Base-by-base conservation (phyloP, 345 rosid genomes). In the Aquilaria yunnanensis region DNA sequence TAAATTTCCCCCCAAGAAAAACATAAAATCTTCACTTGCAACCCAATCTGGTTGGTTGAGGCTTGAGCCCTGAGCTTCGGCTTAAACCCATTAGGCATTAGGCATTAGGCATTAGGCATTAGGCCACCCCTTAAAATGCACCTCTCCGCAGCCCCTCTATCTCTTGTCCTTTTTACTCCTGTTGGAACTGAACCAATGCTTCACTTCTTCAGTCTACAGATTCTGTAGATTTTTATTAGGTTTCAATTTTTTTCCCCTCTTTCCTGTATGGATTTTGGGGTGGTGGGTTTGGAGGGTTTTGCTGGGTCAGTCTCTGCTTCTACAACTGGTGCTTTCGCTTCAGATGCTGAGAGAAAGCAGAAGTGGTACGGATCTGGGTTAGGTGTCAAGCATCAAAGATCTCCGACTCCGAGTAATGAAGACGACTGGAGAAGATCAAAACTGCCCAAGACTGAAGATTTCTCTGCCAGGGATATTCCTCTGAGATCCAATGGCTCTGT, bases 351-450 rank as follows among this genome's bases (percentile, higher is more conserved):
- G 57, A 62, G 75, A 48, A 83, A 79, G 60, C 80, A 70, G 51
- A 81, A 71, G 68, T 64, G 67, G 80, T 77, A 77, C 76, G 85
- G 85, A 77, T 83, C 87, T 67, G 89, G 87, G 67, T 72, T 78
- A 37, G 8, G 8, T 30, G 72, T 77, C 70, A 86, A 73, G 81
- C 89, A 80, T 51, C 80, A 75, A 56, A 80, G 80, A 72, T 66
- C 85, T 49, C 59, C 53, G 8, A 56, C 85, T 49, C 59, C 53
- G 8, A 56, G 63, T 7, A 62, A 31, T 32, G 81, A 74, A 43
- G 81, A 79, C 60, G 82, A 76, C 45, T 79, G 87, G 85, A 78
- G 79, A 56, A 62, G 75, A 69, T 74, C 81, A 9, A 86, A 86
- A 65, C 68, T 77, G 67, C 71, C 75, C 57, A 86, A 76, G 67